A percentile compares a stretch with the other conserved stretches of the same genome.
These are phyloP conservation scores for Syzygium syzygioides DNA, from an alignment of 441 rosid species.

Conservation along the genomic window DNA sequence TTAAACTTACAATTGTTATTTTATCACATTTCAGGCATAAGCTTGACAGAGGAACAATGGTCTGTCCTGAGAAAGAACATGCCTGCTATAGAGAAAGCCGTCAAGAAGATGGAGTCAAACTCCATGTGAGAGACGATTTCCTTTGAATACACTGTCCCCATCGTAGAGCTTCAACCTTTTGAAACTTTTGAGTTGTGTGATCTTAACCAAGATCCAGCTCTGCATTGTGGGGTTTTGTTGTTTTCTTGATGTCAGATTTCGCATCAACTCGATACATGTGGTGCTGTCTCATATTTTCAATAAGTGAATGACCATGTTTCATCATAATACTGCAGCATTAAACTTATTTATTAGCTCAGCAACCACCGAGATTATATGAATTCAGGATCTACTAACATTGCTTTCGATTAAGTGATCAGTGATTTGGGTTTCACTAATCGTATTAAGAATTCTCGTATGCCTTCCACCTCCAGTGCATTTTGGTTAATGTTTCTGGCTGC, in stretches of 20 bases:
- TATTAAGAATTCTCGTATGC: neutral
- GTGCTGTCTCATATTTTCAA: neutral
- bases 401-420: neutral
- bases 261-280: neutral
- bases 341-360: neutral
- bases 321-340: neutral
- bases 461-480: neutral
- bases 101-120: slow-evolving; percentile 59
- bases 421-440: neutral
- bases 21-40: slow-evolving; percentile 48
- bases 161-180: neutral
- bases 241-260: neutral
- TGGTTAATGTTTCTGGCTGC: neutral
- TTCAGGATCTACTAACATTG: neutral
- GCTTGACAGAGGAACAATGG: slow-evolving; percentile 89
- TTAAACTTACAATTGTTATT: neutral
- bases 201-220: neutral
- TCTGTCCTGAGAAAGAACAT: slow-evolving; percentile 47
- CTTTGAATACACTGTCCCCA: neutral
- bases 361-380: neutral
- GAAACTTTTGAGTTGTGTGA: neutral
- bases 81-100: slow-evolving; percentile 60
- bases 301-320: neutral
- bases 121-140: neutral
- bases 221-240: neutral